phyloP scores from a whole-genome alignment of 257 asterid species.

The Salvia splendens region DNA sequence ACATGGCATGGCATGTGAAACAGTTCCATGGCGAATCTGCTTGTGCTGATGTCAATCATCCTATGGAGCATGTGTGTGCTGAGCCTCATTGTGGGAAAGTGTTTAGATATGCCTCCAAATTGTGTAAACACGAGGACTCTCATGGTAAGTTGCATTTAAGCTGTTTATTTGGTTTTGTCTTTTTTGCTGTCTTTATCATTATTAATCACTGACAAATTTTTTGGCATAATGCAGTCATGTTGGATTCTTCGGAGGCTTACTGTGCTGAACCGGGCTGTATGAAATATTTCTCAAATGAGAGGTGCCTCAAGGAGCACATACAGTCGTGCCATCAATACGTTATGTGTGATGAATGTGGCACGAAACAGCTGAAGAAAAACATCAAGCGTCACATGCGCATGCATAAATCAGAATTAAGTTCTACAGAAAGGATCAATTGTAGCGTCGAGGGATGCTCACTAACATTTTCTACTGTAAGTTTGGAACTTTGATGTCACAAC shows the following conservation, averaged over 20 bases:
- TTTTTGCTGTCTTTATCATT: background rate
- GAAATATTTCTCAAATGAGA: slow-evolving; percentile 71
- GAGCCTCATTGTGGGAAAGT: slow-evolving; percentile 81
- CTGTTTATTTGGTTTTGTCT: background rate
- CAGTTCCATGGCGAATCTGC: slow-evolving; percentile 60
- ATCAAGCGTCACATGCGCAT: slow-evolving; percentile 74
- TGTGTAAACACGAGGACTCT: slow-evolving; percentile 71
- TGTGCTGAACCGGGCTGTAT: slow-evolving; percentile 87
- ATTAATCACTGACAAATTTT: background rate
- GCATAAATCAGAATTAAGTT: slow-evolving; percentile 46
- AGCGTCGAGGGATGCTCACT: slow-evolving; percentile 54
- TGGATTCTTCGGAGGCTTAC: slow-evolving; percentile 68
- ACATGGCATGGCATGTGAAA: slow-evolving; percentile 64
- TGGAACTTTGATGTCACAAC: background rate
- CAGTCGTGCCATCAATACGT: slow-evolving; percentile 63
- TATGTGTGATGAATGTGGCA: slow-evolving; percentile 70
- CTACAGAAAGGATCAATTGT: slow-evolving; percentile 55
- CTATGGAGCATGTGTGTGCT: slow-evolving; percentile 55
- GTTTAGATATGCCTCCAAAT: slow-evolving; percentile 64
- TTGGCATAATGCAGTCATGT: slow-evolving; percentile 56
- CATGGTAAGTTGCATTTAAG: slow-evolving; percentile 54
- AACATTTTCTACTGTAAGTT: slow-evolving; percentile 69
- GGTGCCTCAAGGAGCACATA: slow-evolving; percentile 77
- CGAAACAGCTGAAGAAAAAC: slow-evolving; percentile 76
- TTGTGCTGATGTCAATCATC: slow-evolving; percentile 33